Conservation (phyloP, 2,329 filamentous ascomycete genomes). For the Fusarium mexicanum region DNA sequence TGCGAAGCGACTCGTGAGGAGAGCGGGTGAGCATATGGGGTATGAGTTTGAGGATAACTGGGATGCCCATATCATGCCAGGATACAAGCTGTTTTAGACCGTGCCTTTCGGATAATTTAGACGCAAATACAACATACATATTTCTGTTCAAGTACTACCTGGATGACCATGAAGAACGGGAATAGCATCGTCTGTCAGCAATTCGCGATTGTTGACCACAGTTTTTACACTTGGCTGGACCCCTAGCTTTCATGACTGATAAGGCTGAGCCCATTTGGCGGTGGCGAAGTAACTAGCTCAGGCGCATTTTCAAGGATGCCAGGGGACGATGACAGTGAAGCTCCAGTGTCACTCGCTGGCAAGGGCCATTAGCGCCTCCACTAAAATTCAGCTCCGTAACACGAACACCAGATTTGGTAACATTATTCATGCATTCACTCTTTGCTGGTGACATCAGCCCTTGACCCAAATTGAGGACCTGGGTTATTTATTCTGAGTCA, state of each 20-base stretch:
- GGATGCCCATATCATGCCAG: background rate
- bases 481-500: background rate
- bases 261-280: background rate
- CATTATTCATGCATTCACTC: background rate
- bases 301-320: background rate
- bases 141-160: background rate
- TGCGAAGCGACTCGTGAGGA: background rate
- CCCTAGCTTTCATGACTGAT: background rate
- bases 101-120: too few species aligned
- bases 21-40: background rate
- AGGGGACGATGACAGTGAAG: background rate
- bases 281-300: background rate
- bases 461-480: background rate
- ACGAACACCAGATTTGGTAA: background rate
- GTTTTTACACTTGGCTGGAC: too few species aligned
- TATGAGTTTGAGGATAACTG: slow-evolving; percentile 4
- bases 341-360: background rate
- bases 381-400: background rate
- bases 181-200: background rate
- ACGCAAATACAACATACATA: background rate
- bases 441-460: background rate
- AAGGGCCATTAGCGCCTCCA: background rate
- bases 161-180: background rate
- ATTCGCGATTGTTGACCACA: background rate
- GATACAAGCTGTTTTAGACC: background rate